These are phyloP conservation scores for Fusarium aywerte DNA, from an alignment of 2,329 filamentous ascomycete genomes.

Conservation along the genomic window DNA sequence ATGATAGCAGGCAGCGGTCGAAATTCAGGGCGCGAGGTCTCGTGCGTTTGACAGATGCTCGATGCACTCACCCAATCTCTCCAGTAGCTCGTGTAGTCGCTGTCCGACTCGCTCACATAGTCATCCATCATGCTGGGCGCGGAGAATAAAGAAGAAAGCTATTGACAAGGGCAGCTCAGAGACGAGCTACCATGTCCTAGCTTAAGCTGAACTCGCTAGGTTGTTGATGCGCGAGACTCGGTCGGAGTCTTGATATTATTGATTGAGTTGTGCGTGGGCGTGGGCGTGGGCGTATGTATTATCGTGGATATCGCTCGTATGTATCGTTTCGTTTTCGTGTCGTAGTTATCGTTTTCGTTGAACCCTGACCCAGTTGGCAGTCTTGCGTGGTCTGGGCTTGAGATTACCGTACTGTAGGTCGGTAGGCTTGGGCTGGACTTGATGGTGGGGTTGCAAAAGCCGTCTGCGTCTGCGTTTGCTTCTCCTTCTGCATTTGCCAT, in stretches of 20 bases:
- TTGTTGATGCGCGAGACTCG: constrained; percentile 22
- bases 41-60: background rate
- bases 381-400: constrained; percentile 14
- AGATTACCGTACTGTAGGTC: background rate
- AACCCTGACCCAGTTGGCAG: constrained; percentile 14
- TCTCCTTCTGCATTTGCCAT: constrained; percentile 12
- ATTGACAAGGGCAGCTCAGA: constrained; percentile 39
- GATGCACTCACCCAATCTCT: constrained; percentile 88
- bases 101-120: constrained; percentile 97
- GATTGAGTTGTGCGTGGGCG: constrained; percentile 12
- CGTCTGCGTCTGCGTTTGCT: constrained; percentile 18
- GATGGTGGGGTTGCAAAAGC: constrained; percentile 40
- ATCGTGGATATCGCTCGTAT: constrained; percentile 1
- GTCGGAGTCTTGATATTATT: background rate
- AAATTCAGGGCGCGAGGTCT: constrained; percentile 11
- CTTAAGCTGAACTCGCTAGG: constrained; percentile 5
- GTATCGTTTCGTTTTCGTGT: constrained; percentile 9
- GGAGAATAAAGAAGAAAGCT: constrained; percentile 11
- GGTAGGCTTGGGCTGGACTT: constrained; percentile 22
- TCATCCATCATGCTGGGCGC: constrained; percentile 79
- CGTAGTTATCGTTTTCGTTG: constrained; percentile 28
- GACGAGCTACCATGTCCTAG: constrained; percentile 47
- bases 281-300: constrained; percentile 5
- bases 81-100: constrained; percentile 99
- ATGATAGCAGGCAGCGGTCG: background rate